Percentiles rank a stretch among this genome's conserved stretches.
phyloP scores from a whole-genome alignment of 1,284 basidiomycete species.

The Bothia castanella region DNA sequence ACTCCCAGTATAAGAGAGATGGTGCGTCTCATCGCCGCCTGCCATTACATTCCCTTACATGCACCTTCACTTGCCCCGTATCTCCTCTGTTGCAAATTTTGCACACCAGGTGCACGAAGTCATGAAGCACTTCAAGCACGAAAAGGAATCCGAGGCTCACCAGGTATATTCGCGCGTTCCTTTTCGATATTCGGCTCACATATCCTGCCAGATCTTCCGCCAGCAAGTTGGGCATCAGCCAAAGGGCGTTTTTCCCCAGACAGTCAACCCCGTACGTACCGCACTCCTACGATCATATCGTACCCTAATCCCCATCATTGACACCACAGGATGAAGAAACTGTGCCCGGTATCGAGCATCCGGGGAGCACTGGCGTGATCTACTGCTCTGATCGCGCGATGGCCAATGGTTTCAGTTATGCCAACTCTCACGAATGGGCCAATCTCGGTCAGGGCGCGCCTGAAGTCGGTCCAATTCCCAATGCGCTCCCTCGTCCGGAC shows the following conservation, averaged over 20 bases:
- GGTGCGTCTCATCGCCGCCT: conserved; percentile 20
- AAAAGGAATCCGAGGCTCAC: conserved; percentile 83
- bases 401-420: conserved; percentile 84
- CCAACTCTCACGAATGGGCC: conserved; percentile 75
- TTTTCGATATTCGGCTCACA: neutral
- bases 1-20: conserved; percentile 41
- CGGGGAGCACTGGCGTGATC: conserved; percentile 74
- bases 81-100: conserved; percentile 19
- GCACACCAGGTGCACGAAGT: conserved; percentile 51
- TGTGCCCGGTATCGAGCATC: conserved; percentile 78
- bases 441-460: conserved; percentile 87
- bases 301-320: conserved; percentile 6
- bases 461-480: conserved; percentile 81
- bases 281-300: neutral
- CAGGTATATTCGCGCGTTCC: conserved; percentile 42
- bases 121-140: conserved; percentile 58
- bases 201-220: conserved; percentile 57
- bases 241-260: conserved; percentile 60
- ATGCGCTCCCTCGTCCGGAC: conserved; percentile 63
- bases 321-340: conserved; percentile 79
- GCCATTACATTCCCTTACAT: conserved; percentile 9
- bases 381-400: conserved; percentile 87
- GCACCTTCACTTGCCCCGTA: conserved; percentile 34
- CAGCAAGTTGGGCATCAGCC: conserved; percentile 64
- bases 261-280: conserved; percentile 58